phyloP scores from a whole-genome alignment of 805 yeast species.

The Saccharomycodes ludwigii region DNA sequence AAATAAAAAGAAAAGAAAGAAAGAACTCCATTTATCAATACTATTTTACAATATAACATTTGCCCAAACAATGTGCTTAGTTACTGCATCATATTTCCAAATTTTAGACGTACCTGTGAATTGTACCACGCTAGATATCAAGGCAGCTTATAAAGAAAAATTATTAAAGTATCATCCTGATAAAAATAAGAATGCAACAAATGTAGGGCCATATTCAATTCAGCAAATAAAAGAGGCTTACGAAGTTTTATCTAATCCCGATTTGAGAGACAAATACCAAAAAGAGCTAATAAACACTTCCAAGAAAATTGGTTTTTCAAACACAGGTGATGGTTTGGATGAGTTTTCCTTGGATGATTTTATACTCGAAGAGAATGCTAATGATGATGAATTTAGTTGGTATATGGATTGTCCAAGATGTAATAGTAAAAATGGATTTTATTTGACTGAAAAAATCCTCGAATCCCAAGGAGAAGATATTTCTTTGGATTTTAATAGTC shows the following conservation, averaged over 20 bases:
- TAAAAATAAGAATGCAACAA: slow-evolving; percentile 25
- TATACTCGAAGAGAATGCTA: slow-evolving; percentile 1
- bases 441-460: slow-evolving; percentile 49
- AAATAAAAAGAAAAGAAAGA: slow-evolving; percentile 2
- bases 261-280: slow-evolving; percentile 40
- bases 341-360: slow-evolving; percentile 54
- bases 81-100: slow-evolving; percentile 34
- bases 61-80: no score
- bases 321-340: slow-evolving; percentile 59
- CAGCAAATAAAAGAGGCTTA: slow-evolving; percentile 55
- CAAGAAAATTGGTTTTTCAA: slow-evolving; percentile 23
- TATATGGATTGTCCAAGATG: slow-evolving; percentile 61
- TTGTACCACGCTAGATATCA: slow-evolving; percentile 32
- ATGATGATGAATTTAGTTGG: slow-evolving; percentile 23
- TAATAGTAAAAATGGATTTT: slow-evolving; percentile 37
- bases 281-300: slow-evolving; percentile 24
- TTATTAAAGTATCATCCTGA: slow-evolving; percentile 73
- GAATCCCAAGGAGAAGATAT: slow-evolving; percentile 32
- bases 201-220: slow-evolving; percentile 18
- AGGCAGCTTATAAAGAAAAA: slow-evolving; percentile 48
- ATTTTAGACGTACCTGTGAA: slow-evolving; percentile 38
- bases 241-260: slow-evolving; percentile 32
- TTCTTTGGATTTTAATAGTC: slow-evolving; percentile 25
- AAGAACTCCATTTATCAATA: slow-evolving; percentile 1
- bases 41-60: no score